These are phyloP conservation scores for Blastocystis sp. DNA, from an alignment of 352 stramenopile species.

Conservation along the genomic window DNA sequence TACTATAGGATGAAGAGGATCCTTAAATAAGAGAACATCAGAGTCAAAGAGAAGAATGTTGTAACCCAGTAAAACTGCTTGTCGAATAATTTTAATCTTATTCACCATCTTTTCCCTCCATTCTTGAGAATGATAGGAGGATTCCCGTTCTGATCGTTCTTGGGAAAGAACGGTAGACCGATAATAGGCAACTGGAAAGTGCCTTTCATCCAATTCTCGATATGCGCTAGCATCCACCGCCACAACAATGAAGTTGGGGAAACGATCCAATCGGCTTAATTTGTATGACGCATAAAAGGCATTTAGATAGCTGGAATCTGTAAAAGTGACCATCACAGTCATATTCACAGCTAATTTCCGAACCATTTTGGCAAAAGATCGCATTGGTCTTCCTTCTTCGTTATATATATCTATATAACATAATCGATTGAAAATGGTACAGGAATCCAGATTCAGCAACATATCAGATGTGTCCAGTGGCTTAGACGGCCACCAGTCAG, in stretches of 20 bases:
- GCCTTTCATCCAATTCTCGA: background rate
- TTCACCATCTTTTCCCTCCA: constrained; percentile 22
- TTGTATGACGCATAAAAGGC: constrained; percentile 39
- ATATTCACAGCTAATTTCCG: background rate
- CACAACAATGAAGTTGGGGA: constrained; percentile 34
- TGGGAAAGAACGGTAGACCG: background rate
- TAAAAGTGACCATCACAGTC: constrained; percentile 50
- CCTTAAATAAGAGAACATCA: constrained; percentile 19
- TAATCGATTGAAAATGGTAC: background rate
- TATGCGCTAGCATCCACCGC: constrained; percentile 31
- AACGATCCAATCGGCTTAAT: background rate
- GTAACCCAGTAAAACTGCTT: constrained; percentile 14
- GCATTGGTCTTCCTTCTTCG: background rate
- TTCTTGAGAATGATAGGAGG: background rate
- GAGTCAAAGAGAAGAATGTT: constrained; percentile 54
- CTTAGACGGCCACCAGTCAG: too few relatives aligned
- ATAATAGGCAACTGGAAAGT: constrained; percentile 40
- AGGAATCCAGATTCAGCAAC: background rate
- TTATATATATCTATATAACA: background rate
- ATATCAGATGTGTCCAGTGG: background rate
- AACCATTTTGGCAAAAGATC: background rate
- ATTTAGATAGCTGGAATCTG: constrained; percentile 36
- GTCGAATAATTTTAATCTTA: constrained; percentile 38
- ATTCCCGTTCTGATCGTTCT: background rate
- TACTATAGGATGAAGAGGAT: constrained; percentile 28